Base-by-base conservation (phyloP, 225 moss, liverwort and hornwort genomes). In the Sphagnum tenellum region DNA sequence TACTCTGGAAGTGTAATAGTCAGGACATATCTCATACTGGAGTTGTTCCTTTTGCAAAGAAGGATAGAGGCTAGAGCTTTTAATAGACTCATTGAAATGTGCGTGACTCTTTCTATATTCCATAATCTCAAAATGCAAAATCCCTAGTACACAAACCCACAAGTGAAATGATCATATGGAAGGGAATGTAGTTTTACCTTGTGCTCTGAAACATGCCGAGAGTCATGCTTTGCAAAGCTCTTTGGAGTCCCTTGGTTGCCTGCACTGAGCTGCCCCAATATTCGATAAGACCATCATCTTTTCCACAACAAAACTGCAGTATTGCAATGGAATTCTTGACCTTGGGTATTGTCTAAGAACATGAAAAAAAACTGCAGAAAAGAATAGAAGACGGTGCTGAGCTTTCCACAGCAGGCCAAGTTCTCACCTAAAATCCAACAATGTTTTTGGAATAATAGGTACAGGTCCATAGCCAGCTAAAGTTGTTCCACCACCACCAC, bases 201-300 rank as follows among this genome's bases (percentile, higher is more conserved):
- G 70, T 90, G 94, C 77, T 90, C 94, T 12, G 90, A 94, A 79
- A 90, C 82, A 77, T 94, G 94, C 72, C 89, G 86, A 49, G 90
- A 94, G 0, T 90, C 90, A 51, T 81, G 79, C 75, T 87, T 90
- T 8, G 81, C 76, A 50, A 85, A 87, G 62, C 70, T 81, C 77
- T 75, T 81, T 46, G 86, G 62, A 59, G 66, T 72, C 14, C 88
- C 75, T 94, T 90, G 51, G 82, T 89, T 47, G 78, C 85, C 85
- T 90, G 87, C 69, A 77, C 85, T 74, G 82, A 85, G 74, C 82
- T 82, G 85, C 71, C 52, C 52, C 61, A 56, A 75, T 65, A 55
- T 67, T 66, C 66, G 57, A 75, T 87, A 69, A 87, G 76, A 69
- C 55, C 52, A 52, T 52, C 48, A 49, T 47, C 48, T 74, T 61